Base-by-base conservation (phyloP, 2,329 filamentous ascomycete genomes). In the Anthostomella pinea region DNA sequence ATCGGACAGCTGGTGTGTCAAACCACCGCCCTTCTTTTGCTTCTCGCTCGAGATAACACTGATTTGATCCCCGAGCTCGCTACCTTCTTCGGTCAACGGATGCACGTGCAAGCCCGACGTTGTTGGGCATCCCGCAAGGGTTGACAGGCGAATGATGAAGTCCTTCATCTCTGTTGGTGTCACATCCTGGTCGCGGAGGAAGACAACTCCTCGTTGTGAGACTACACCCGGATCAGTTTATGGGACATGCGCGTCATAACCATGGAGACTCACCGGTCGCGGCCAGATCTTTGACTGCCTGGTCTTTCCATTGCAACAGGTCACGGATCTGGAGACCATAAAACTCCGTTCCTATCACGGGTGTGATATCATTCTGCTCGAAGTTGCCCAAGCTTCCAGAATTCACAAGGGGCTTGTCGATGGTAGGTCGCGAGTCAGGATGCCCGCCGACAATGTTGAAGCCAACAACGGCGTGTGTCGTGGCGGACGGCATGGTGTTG, bases 1-100 rank as follows among this genome's bases (percentile, higher is more conserved):
- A 46, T 72, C 70, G 47, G 66, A 73, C 39, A 72, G 59, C 46
- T 70, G 64, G 51, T 74, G 68, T 19, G 71, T 73, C 39, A 74
- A 52, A 47, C 69, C 69, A 48, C 71, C 69, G 18, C 70, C 68
- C 55, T 75, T 74, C 62, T 73, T 70, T 53, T 75, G 66, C 63
- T 73, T 71, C 55, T 73, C 68, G 33, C 69, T 71, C 37, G 69
- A 74, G 54, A 79, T 78, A 35, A 77, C 71, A 36, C 66, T 72
- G 45, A 79, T 71, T 52, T 79, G 67, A 48, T 77, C 72, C 22
- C 72, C 71, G 1, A 73, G 61, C 47, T 77, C 70, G 38, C 67
- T 70, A 14, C 66, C 67, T 43, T 72, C 69, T 41, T 77, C 70
- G 0, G 69, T 70, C 11, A 78, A 49, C 5, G 75, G 74, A 45